Evolutionary conservation across 768 basidiomycete genomes (phyloP).

Genomic region (Mycena albidolilacea): DNA sequence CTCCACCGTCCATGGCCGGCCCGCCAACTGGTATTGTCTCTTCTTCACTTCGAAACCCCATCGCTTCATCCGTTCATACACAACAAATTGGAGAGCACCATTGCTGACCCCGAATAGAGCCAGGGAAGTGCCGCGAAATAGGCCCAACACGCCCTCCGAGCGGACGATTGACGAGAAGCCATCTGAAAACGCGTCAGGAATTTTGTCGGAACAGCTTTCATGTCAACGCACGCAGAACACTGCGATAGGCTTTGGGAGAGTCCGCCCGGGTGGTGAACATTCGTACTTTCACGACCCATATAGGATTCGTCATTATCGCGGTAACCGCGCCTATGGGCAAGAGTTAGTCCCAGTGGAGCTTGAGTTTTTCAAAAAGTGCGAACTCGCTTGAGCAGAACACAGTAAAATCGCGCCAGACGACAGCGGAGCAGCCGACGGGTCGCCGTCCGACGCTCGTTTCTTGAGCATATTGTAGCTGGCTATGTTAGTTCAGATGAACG

Average conservation of each 20-base stretch:
- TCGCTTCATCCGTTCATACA: constrained; percentile 95
- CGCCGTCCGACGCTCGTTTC: constrained; percentile 78
- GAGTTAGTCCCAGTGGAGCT: constrained; percentile 31
- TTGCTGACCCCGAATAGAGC: constrained; percentile 95
- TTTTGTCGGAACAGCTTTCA: background rate
- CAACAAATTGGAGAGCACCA: constrained; percentile 96
- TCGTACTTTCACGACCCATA: constrained; percentile 98
- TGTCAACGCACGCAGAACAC: constrained; percentile 76
- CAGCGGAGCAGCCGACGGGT: constrained; percentile 74
- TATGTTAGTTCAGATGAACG: constrained; percentile 8
- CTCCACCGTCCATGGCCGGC: constrained; percentile 75
- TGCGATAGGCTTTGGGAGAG: constrained; percentile 82
- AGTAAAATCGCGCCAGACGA: constrained; percentile 87
- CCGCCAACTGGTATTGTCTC: constrained; percentile 70
- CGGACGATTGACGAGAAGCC: constrained; percentile 81
- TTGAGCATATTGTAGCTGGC: constrained; percentile 95
- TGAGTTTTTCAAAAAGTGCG: constrained; percentile 56
- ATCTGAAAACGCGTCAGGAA: constrained; percentile 48
- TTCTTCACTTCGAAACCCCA: constrained; percentile 89
- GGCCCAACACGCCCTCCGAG: constrained; percentile 82
- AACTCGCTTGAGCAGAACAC: constrained; percentile 97
- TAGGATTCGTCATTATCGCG: constrained; percentile 95
- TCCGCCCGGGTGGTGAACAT: constrained; percentile 89
- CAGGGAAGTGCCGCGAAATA: constrained; percentile 90
- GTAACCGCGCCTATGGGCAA: constrained; percentile 84